A percentile compares a stretch with the other conserved stretches of the same genome.
Conservation (phyloP, 2,329 filamentous ascomycete species). For the Ophiostoma ips region DNA sequence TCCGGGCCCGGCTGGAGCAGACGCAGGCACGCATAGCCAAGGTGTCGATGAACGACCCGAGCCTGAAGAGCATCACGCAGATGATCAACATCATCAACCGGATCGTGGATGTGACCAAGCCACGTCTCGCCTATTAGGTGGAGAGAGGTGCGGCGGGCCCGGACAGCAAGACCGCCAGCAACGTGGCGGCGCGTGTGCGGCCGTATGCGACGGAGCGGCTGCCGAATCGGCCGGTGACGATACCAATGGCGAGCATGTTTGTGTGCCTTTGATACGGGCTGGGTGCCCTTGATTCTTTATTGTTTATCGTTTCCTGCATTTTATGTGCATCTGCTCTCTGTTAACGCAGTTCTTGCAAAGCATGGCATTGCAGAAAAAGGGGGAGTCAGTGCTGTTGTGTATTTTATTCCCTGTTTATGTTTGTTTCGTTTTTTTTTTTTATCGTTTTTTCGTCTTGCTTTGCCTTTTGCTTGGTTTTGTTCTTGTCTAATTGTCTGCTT, state of each 20-base stretch:
- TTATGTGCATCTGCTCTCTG: not conserved
- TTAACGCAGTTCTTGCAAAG: not conserved
- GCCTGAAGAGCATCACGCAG: slow-evolving; percentile 32
- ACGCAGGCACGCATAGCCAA: slow-evolving; percentile 37
- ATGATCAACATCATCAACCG: slow-evolving; percentile 26
- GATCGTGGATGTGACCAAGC: slow-evolving; percentile 17
- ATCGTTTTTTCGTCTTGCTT: not conserved
- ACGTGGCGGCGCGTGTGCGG: not conserved
- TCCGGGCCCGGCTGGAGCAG: slow-evolving; percentile 37
- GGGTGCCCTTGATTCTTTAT: not conserved
- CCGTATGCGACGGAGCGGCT: not conserved
- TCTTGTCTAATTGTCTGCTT: not conserved
- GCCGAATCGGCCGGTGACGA: not conserved
- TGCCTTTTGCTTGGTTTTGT: not conserved
- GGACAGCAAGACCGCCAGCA: not conserved
- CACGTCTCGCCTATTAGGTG: not conserved
- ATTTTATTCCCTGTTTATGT: not conserved
- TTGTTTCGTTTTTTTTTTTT: not conserved
- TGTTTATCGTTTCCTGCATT: not conserved
- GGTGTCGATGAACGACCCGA: slow-evolving; percentile 31
- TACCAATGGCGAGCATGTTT: not conserved
- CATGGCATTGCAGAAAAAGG: not conserved
- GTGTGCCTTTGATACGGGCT: not conserved
- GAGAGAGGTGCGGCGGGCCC: not conserved
- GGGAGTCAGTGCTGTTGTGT: not conserved